Evolutionary conservation across 1,139 yeast species (phyloP).

Genomic region (Entelexis paramagnoliae): DNA sequence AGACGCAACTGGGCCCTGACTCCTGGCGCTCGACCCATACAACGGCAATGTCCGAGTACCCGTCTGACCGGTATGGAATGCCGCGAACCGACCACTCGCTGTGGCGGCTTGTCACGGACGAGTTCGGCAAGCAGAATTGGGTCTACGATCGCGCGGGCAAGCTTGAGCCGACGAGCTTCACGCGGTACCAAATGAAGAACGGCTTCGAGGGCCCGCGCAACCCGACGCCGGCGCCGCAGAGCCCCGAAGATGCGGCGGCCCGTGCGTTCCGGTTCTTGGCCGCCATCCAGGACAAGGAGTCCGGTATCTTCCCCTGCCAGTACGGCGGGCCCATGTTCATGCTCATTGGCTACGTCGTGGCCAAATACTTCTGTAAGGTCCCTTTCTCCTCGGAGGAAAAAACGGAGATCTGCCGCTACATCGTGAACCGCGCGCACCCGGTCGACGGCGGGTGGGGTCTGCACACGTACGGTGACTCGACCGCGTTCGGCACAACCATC

Average conservation of each 20-base stretch:
- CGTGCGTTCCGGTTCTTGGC: constrained; percentile 68
- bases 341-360: constrained; percentile 78
- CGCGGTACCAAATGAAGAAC: constrained; percentile 52
- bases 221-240: constrained; percentile 25
- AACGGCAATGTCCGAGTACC: constrained; percentile 22
- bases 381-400: constrained; percentile 58
- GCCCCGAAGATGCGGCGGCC: constrained; percentile 51
- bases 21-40: background rate
- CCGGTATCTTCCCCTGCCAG: constrained; percentile 81
- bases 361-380: constrained; percentile 58
- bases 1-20: too few relatives aligned
- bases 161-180: constrained; percentile 30
- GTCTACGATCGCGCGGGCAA: constrained; percentile 40
- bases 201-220: constrained; percentile 30
- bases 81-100: constrained; percentile 56
- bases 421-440: constrained; percentile 85
- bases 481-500: constrained; percentile 88
- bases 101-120: constrained; percentile 68
- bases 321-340: constrained; percentile 98
- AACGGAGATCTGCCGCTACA: constrained; percentile 66
- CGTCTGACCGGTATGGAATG: constrained; percentile 39
- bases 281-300: constrained; percentile 52
- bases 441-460: constrained; percentile 99
- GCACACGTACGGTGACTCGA: constrained; percentile 81
- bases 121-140: constrained; percentile 77